Conservation (phyloP, 106 monocot genomes). For the Dendrobium huoshanense region DNA sequence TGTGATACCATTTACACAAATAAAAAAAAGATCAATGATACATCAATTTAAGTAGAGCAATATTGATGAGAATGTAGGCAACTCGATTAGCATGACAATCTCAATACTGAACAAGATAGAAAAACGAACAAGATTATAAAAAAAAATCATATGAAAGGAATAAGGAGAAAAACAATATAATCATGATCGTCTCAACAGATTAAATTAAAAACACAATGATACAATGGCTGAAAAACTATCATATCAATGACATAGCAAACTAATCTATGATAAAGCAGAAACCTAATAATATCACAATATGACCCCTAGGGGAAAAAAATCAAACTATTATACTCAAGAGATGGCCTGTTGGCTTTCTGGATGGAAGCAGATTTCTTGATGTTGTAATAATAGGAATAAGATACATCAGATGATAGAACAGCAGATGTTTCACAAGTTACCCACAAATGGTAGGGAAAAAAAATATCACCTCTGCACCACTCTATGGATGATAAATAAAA, state of each 20-base stretch:
- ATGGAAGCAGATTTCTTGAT: background rate
- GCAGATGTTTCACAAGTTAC: background rate
- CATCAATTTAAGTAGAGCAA: background rate
- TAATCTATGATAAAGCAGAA: background rate
- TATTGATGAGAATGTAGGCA: background rate
- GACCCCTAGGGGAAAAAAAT: background rate
- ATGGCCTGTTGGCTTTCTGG: background rate
- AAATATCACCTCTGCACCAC: background rate
- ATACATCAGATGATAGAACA: background rate
- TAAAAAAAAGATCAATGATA: background rate
- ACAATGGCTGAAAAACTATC: background rate
- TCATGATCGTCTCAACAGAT: background rate
- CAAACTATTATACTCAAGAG: background rate
- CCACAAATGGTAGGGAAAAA: background rate
- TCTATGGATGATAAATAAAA: background rate
- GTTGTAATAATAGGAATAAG: background rate
- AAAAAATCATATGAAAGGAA: background rate
- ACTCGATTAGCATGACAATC: background rate
- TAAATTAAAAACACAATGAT: background rate
- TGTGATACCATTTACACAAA: background rate
- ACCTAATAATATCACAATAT: background rate
- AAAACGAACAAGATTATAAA: background rate
- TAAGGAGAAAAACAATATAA: background rate
- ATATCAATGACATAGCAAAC: background rate
- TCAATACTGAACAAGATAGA: background rate